Conservation (phyloP, 2,329 filamentous ascomycete species). For the Thelonectria blattea region DNA sequence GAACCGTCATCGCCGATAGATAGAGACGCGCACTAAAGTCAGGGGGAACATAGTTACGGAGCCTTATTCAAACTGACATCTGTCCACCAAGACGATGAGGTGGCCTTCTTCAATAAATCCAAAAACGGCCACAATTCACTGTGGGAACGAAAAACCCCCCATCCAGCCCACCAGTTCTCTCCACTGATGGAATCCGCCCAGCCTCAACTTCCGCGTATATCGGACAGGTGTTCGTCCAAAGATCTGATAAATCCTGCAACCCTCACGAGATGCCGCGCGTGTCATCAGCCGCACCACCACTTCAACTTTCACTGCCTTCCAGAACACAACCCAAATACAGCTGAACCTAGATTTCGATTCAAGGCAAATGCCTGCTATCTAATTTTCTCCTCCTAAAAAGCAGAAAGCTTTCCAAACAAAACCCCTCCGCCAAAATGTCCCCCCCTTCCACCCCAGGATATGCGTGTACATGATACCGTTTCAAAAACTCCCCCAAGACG, state of each 20-base stretch:
- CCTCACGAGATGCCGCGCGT: too few species aligned
- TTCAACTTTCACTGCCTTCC: too few species aligned
- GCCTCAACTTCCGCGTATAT: not conserved
- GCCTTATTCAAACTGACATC: too few species aligned
- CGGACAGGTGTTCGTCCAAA: not conserved
- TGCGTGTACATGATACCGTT: slow-evolving; percentile 11
- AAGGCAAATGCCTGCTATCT: not conserved
- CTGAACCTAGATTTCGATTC: slow-evolving; percentile 1
- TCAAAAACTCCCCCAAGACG: slow-evolving; percentile 16
- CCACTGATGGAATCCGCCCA: not conserved
- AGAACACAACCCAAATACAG: too few species aligned
- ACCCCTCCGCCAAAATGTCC: not conserved
- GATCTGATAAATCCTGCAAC: not conserved
- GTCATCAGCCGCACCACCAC: too few species aligned
- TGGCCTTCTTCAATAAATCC: too few species aligned
- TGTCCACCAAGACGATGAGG: too few species aligned
- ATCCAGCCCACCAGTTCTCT: too few species aligned
- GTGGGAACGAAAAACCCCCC: too few species aligned
- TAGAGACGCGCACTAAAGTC: not conserved
- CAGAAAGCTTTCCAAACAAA: not conserved
- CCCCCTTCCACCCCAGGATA: not conserved
- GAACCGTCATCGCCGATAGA: too few species aligned
- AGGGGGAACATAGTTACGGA: not conserved
- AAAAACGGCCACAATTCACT: too few species aligned
- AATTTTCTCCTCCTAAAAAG: not conserved